Conservation (phyloP, 441 rosid genomes). For the Gossypium gossypioides region DNA sequence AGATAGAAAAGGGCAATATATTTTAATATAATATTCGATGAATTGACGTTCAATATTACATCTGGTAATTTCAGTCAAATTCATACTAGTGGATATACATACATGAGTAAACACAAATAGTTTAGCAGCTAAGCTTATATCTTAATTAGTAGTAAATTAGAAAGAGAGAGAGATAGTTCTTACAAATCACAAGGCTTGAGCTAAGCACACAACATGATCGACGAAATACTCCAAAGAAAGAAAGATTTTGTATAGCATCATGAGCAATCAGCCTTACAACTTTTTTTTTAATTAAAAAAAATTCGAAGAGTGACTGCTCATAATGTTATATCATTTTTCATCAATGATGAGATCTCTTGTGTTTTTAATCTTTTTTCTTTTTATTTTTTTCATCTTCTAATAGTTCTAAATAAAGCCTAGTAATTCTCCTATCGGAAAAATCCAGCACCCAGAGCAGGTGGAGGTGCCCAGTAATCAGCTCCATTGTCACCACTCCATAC, state of each 20-base stretch:
- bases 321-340: constrained; percentile 63
- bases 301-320: constrained; percentile 74
- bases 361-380: background rate
- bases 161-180: background rate
- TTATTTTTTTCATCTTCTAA: background rate
- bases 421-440: constrained; percentile 35
- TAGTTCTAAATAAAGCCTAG: background rate
- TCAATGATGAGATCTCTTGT: background rate
- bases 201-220: background rate
- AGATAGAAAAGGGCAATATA: background rate
- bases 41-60: background rate
- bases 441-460: constrained; percentile 56
- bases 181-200: background rate
- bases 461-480: constrained; percentile 87
- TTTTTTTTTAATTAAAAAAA: background rate
- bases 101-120: background rate
- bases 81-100: background rate
- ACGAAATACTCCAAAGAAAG: background rate
- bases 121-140: background rate
- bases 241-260: constrained; percentile 56
- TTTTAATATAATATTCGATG: background rate
- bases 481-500: constrained; percentile 76
- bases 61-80: background rate
- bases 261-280: constrained; percentile 82
- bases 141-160: background rate